Evolutionary conservation across 257 asterid species (phyloP).

Genomic region (Solanum tarijense): DNA sequence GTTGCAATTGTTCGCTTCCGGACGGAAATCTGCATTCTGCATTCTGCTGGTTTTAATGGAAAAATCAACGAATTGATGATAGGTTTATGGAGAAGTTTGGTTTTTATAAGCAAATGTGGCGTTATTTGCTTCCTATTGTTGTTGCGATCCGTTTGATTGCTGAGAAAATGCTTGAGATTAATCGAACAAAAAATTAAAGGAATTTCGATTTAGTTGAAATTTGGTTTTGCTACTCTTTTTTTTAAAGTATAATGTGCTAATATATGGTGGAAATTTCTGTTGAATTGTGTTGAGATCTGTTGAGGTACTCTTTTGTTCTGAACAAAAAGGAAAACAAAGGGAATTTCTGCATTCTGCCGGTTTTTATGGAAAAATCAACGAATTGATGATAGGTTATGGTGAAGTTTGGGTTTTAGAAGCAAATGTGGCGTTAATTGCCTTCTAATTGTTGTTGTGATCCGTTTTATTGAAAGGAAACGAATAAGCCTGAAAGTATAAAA

Average conservation of each 20-base stretch:
- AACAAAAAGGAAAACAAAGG: neutral
- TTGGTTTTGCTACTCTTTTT: neutral
- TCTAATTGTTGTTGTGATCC: neutral
- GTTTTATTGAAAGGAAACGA: neutral
- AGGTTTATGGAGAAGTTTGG: neutral
- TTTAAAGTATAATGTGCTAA: neutral
- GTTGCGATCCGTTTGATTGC: slow-evolving; percentile 17
- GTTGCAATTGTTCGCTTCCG: neutral
- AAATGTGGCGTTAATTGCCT: neutral
- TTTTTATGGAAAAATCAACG: neutral
- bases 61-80: neutral
- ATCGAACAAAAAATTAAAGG: neutral
- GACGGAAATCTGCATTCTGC: neutral
- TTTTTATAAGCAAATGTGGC: neutral
- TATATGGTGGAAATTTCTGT: neutral
- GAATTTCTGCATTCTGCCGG: neutral
- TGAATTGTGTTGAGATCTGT: neutral
- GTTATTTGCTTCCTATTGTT: slow-evolving; percentile 4
- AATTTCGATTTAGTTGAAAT: neutral
- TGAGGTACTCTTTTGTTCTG: neutral
- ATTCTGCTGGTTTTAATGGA: neutral
- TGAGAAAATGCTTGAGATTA: slow-evolving; percentile 14
- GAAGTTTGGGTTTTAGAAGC: neutral
- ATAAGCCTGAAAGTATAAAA: neutral
- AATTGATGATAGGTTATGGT: neutral